Conservation (phyloP, 129 eudicot species). For the Dittrichia graveolens region DNA sequence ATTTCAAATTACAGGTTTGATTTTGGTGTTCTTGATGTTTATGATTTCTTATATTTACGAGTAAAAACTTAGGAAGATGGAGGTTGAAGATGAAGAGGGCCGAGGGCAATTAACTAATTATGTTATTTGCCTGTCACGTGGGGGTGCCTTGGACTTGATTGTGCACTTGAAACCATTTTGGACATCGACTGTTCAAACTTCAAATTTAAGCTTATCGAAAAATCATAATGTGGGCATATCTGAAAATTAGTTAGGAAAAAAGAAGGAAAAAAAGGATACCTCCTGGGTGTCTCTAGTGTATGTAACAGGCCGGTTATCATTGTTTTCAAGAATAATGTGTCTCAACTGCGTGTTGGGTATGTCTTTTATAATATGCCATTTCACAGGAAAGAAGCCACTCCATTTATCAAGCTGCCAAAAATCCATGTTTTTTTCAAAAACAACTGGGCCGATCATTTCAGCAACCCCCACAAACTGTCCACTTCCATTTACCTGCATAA, state of each 20-base stretch:
- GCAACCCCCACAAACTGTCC: slow-evolving; percentile 95
- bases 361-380: slow-evolving; percentile 91
- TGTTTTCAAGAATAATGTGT: slow-evolving; percentile 84
- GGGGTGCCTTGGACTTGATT: neutral
- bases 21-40: neutral
- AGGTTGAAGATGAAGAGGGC: too few relatives aligned
- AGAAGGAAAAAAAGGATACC: slow-evolving; percentile 38
- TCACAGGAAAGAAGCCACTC: slow-evolving; percentile 86
- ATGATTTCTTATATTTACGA: neutral
- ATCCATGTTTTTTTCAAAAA: slow-evolving; percentile 72
- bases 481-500: slow-evolving; percentile 77
- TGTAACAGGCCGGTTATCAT: slow-evolving; percentile 81
- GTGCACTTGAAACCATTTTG: neutral
- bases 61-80: too few relatives aligned
- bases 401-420: slow-evolving; percentile 98
- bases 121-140: neutral
- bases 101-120: too few relatives aligned
- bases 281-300: slow-evolving; percentile 92
- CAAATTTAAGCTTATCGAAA: neutral
- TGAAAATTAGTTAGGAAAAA: neutral
- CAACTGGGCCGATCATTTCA: slow-evolving; percentile 81
- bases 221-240: neutral
- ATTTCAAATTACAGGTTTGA: neutral
- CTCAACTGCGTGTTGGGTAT: slow-evolving; percentile 67
- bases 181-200: neutral